A percentile compares a stretch with the other conserved stretches of the same genome.
These are phyloP conservation scores for Primulina eburnea DNA, from an alignment of 257 asterid genomes.

Conservation along the genomic window DNA sequence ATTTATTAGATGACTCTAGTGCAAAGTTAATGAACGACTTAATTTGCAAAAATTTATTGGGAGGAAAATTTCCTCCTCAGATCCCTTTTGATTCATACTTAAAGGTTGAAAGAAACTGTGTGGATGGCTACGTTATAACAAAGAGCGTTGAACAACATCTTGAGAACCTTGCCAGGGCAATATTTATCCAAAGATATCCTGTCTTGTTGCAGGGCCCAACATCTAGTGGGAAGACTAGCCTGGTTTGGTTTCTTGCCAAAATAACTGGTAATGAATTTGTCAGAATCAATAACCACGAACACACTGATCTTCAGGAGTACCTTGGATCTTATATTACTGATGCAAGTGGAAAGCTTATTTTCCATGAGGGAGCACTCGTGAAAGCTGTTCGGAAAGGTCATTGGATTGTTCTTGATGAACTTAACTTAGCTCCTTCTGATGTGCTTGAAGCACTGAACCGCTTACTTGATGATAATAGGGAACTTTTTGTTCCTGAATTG, in stretches of 20 bases:
- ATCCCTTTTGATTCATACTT: constrained; percentile 50
- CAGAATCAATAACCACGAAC: constrained; percentile 90
- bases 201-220: constrained; percentile 97
- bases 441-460: constrained; percentile 94
- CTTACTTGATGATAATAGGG: constrained; percentile 92
- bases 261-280: constrained; percentile 81
- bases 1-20: constrained; percentile 66
- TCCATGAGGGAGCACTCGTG: constrained; percentile 90
- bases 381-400: constrained; percentile 88
- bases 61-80: constrained; percentile 39
- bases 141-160: constrained; percentile 74
- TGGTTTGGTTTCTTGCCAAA: constrained; percentile 79
- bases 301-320: constrained; percentile 97
- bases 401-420: constrained; percentile 98
- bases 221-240: constrained; percentile 98
- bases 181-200: constrained; percentile 75
- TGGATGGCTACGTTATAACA: constrained; percentile 56
- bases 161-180: constrained; percentile 69
- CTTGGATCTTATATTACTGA: constrained; percentile 90
- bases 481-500: constrained; percentile 88
- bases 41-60: constrained; percentile 53
- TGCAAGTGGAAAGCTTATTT: constrained; percentile 79
- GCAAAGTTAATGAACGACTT: constrained; percentile 59
- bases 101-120: constrained; percentile 21
- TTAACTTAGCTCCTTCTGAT: constrained; percentile 96